Evolutionary conservation across 2,329 filamentous ascomycete genomes (phyloP), one percentile per base, ranked within the genome.

Genomic region (Cytospora piceicola): DNA sequence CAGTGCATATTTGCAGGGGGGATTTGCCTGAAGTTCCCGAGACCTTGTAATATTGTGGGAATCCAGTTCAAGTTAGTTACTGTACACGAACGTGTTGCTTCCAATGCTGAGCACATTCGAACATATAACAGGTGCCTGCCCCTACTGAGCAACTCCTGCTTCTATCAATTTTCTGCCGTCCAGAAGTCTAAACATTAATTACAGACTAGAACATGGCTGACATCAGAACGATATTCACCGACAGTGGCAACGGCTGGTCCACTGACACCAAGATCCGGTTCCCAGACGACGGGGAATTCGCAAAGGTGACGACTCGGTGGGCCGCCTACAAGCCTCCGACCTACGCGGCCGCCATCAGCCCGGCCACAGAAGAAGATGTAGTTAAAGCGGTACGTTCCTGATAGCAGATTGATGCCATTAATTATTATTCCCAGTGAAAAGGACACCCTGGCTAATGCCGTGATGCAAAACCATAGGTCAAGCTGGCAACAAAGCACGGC

Each of bases 261-360:
- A 5, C 42, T 46, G 42, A 46, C 20, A 46, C 42, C 42, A 46
- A 46, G 42, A 46, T 46, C 42, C 42, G 42, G 20, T n/a, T n/a
- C 42, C 42, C 42, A 46, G 20, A 46, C 42, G 42, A 46, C 42
- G 20, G 22, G 42, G 42, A 46, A 46, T 46, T 46, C 42, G 42
- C 42, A 20, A 46, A 46, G 42, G 34, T 24, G 55, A 58, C 55
- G 55, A 34, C 34, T 34, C 34, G 55, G 39, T 58, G 55, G 55
- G 39, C 55, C 15, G 20, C 12, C 32, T 58, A 39, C 39, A 39
- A 34, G 34, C 55, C 55, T 58, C 55, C 55, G 27, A 42, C 55
- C 24, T 58, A 58, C 22, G 34, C 55, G 14, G 55, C 55, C 39
- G 55, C 34, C 34, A 58, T 58, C 55, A 58, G 55, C 24, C 55